Base-by-base conservation (phyloP, 1,284 basidiomycete species). In the Ustilago esculenta region DNA sequence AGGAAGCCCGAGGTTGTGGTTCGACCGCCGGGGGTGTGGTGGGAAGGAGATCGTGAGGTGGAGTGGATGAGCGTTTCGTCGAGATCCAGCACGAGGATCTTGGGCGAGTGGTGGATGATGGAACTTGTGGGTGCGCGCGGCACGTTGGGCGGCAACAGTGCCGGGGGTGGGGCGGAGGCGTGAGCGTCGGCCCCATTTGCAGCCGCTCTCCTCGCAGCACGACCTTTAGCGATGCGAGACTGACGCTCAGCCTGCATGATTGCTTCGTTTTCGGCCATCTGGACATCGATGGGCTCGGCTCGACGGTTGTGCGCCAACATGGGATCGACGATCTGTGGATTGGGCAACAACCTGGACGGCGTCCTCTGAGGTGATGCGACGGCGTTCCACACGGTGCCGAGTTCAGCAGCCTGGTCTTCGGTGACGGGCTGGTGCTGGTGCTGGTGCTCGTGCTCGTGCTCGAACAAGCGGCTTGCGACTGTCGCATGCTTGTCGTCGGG, bases 11-110 rank as follows among this genome's bases (percentile, higher is more conserved):
- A 66, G 2, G 49, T 66, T 25, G 49, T 61, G 12, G 55, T 66
- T 15, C 49, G 49, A 11, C 61, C 71, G 6, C 39, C 47, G 8
- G 32, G 47, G 17, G 29, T 36, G 37, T 49, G 71, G 18, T 48
- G 43, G n/a, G 72, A 49, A 2, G 72, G 70, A 7, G 90, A 91
- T 35, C 92, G 86, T 23, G 92, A 92, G 0, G 94, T 98, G 2
- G 94, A 97, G 81, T 98, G 95, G 60, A 98, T 98, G 53, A 98
- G 87, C 1, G 95, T 98, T 84, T 98, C 95, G 82, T 98, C 95
- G 35, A 98, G 85, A 83, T 98, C 95, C 42, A 98, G 88, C 18
- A 81, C 78, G n/a, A 81, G 73, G 21, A 80, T 75, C 57, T 81
- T 81, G 37, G 77, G 79, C 14, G 78, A 71, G 37, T 81, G 75